Evolutionary conservation across 2,329 filamentous ascomycete genomes (phyloP).

Genomic region (Botrytis porri): DNA sequence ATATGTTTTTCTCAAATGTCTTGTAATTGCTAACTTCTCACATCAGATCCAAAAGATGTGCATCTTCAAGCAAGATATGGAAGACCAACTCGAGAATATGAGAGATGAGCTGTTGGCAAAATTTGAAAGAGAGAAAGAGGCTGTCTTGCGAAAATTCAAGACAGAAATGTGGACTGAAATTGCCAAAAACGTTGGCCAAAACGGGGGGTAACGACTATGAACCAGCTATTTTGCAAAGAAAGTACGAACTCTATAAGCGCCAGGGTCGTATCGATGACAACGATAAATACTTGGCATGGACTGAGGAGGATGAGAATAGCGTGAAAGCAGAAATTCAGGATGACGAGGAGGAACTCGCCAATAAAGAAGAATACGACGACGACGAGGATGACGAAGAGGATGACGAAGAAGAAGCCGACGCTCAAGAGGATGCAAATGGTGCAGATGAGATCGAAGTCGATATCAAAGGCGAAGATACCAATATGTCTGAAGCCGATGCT

Average conservation of each 20-base stretch:
- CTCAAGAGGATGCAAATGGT: neutral
- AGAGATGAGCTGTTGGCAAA: neutral
- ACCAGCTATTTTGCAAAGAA: neutral
- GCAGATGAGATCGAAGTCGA: neutral
- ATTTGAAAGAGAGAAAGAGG: neutral
- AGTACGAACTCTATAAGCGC: neutral
- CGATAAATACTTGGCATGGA: neutral
- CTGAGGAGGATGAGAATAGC: neutral
- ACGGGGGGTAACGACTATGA: slow-evolving; percentile 3
- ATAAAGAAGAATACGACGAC: neutral
- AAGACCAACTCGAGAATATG: neutral
- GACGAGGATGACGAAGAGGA: neutral
- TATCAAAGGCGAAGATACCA: neutral
- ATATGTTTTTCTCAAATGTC: too few relatives aligned
- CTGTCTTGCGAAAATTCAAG: neutral
- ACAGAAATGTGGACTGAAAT: neutral
- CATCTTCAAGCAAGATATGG: neutral
- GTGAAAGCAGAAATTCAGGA: neutral
- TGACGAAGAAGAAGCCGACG: neutral
- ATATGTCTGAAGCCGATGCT: neutral
- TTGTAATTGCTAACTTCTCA: neutral
- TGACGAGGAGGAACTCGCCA: neutral
- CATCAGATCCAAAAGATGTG: slow-evolving; percentile 7
- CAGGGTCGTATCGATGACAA: neutral
- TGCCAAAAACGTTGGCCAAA: neutral